Conservation (phyloP, 1,284 basidiomycete genomes). For the Cryptococcus jaspeensis region DNA sequence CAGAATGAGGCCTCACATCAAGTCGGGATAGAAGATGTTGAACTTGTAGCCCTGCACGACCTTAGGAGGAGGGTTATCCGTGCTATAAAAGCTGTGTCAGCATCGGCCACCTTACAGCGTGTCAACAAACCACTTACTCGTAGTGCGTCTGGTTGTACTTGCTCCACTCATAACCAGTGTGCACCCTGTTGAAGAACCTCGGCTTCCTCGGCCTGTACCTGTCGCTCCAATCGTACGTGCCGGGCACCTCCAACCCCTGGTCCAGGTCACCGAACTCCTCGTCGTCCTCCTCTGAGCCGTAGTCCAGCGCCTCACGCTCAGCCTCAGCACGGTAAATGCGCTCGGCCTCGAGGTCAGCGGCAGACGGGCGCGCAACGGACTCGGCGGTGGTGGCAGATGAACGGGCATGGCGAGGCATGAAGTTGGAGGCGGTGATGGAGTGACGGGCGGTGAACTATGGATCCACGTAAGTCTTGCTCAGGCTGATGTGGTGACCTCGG, state of each 20-base stretch:
- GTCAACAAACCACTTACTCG: slow-evolving; percentile 63
- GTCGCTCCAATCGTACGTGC: slow-evolving; percentile 94
- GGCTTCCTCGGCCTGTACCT: slow-evolving; percentile 98
- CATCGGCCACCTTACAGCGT: not conserved
- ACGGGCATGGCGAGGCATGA: slow-evolving; percentile 60
- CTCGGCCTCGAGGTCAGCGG: slow-evolving; percentile 77
- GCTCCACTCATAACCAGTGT: slow-evolving; percentile 99
- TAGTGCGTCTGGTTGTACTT: slow-evolving; percentile 99
- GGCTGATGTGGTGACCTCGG: not conserved
- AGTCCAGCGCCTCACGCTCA: slow-evolving; percentile 35
- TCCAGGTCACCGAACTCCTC: slow-evolving; percentile 73
- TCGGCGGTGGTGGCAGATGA: slow-evolving; percentile 18
- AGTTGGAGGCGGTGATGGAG: slow-evolving; percentile 73
- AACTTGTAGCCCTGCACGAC: slow-evolving; percentile 98
- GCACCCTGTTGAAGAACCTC: slow-evolving; percentile 97
- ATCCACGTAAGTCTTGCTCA: not conserved
- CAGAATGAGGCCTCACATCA: slow-evolving; percentile 36
- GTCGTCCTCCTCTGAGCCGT: slow-evolving; percentile 59
- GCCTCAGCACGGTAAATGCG: slow-evolving; percentile 71
- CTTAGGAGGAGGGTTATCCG: slow-evolving; percentile 95
- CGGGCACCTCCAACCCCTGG: slow-evolving; percentile 55
- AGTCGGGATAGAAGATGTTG: slow-evolving; percentile 53
- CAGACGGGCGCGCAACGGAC: slow-evolving; percentile 59
- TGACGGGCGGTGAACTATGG: slow-evolving; percentile 71
- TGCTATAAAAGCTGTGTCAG: slow-evolving; percentile 10